phyloP scores from a whole-genome alignment of 169 alveolate species.

The Eimeria acervulina region DNA sequence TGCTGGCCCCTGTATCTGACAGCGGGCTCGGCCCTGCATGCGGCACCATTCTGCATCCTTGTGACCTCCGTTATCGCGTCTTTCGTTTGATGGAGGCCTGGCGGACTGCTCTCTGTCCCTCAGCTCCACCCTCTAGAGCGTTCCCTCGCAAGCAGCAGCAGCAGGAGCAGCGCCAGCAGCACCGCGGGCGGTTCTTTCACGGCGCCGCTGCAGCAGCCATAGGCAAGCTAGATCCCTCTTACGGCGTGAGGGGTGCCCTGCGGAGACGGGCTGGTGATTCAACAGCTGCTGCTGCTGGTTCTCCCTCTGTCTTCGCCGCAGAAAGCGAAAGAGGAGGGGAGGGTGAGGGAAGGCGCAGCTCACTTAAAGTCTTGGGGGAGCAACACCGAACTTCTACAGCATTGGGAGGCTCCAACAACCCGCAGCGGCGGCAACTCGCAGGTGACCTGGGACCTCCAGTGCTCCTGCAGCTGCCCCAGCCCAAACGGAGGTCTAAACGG shows the following conservation, averaged over 20 bases:
- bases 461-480: constrained; percentile 46
- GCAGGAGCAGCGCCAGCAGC: constrained; percentile 72
- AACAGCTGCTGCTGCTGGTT: neutral
- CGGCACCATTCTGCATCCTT: constrained; percentile 61
- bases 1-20: constrained; percentile 64
- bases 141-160: constrained; percentile 40
- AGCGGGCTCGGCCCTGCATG: constrained; percentile 28
- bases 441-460: constrained; percentile 56
- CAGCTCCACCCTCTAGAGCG: neutral
- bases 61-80: constrained; percentile 81
- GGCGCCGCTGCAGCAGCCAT: constrained; percentile 62
- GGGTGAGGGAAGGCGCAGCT: neutral
- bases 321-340: neutral
- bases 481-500: constrained; percentile 31
- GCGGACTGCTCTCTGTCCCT: constrained; percentile 51
- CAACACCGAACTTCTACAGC: neutral
- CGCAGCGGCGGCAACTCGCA: constrained; percentile 53
- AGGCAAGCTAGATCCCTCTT: constrained; percentile 6
- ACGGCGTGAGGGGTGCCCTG: constrained; percentile 65
- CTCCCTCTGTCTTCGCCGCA: neutral
- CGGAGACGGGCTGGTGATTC: constrained; percentile 3
- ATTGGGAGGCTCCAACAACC: neutral
- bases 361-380: neutral
- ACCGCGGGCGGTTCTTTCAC: constrained; percentile 37
- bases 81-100: constrained; percentile 76